phyloP scores from a whole-genome alignment of 331 rosid species.

The Pyracantha coccinea region DNA sequence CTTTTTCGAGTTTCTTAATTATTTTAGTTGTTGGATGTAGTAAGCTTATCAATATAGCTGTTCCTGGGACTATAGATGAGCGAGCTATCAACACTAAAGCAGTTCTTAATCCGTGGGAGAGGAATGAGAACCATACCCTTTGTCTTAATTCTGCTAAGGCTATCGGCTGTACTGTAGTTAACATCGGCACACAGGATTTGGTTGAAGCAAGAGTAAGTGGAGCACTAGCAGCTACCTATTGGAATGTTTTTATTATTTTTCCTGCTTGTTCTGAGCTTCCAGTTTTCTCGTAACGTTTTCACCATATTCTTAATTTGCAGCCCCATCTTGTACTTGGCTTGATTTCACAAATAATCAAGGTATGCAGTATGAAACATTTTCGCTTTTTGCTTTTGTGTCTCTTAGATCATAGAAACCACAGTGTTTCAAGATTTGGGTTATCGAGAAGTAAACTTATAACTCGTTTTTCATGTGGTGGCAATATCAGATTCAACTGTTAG shows the following conservation, averaged over 20 bases:
- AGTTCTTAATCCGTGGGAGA: conserved; percentile 94
- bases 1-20: conserved; percentile 5
- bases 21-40: conserved; percentile 25
- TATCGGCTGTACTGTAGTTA: no score
- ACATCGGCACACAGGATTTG: conserved; percentile 60
- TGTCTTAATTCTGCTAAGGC: no score
- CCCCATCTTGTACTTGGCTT: conserved; percentile 84
- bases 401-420: conserved; percentile 7
- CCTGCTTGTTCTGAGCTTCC: conserved; percentile 3
- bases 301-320: conserved; percentile 37
- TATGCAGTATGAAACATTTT: conserved; percentile 17
- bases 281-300: background rate
- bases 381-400: conserved; percentile 1
- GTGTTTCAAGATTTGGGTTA: conserved; percentile 5
- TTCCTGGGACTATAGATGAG: conserved; percentile 95
- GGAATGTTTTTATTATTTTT: background rate
- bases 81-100: conserved; percentile 89
- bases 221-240: conserved; percentile 7
- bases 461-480: conserved; percentile 23
- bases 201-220: conserved; percentile 80
- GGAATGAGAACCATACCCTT: conserved; percentile 9
- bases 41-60: conserved; percentile 88
- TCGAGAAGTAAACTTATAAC: conserved; percentile 1
- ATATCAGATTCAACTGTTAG: conserved; percentile 77
- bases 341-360: conserved; percentile 94